These are phyloP conservation scores for Isatis lusitanica DNA, from an alignment of 441 rosid genomes.

Conservation along the genomic window DNA sequence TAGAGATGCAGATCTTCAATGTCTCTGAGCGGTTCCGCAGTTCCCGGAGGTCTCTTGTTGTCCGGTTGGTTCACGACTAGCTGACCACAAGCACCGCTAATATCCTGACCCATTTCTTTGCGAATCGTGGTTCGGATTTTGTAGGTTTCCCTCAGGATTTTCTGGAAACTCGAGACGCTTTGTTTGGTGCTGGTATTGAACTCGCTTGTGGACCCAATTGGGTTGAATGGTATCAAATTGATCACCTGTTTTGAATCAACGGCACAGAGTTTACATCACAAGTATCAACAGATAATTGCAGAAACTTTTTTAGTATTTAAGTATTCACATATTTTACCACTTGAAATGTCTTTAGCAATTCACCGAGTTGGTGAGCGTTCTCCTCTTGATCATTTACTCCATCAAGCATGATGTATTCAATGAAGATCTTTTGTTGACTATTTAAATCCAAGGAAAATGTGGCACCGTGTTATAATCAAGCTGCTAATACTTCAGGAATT, in stretches of 20 bases:
- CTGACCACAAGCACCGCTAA: conserved; percentile 96
- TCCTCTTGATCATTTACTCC: conserved; percentile 85
- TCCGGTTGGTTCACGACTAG: conserved; percentile 67
- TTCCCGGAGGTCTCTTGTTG: conserved; percentile 39
- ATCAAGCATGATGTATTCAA: conserved; percentile 96
- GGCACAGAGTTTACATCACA: conserved; percentile 3
- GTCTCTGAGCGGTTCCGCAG: conserved; percentile 45
- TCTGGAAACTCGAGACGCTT: conserved; percentile 73
- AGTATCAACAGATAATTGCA: not conserved
- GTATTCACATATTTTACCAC: conserved; percentile 61
- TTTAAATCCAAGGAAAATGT: conserved; percentile 23
- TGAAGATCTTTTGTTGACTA: conserved; percentile 82
- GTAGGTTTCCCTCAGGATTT: conserved; percentile 66
- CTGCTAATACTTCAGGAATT: not conserved
- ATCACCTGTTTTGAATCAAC: conserved; percentile 59
- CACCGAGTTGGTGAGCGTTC: conserved; percentile 80
- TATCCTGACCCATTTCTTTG: conserved; percentile 92
- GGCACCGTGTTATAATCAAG: conserved; percentile 16
- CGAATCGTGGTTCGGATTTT: conserved; percentile 87
- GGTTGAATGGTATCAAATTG: conserved; percentile 94
- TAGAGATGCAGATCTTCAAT: conserved; percentile 70
- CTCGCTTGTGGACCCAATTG: conserved; percentile 73
- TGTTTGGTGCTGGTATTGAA: conserved; percentile 61
- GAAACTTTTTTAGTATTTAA: not conserved
- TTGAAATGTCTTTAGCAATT: conserved; percentile 73